Evolutionary conservation across 176 grass and related monocot genomes (phyloP), one percentile per base, ranked within the genome.

Genomic region (Musa troglodytarum): DNA sequence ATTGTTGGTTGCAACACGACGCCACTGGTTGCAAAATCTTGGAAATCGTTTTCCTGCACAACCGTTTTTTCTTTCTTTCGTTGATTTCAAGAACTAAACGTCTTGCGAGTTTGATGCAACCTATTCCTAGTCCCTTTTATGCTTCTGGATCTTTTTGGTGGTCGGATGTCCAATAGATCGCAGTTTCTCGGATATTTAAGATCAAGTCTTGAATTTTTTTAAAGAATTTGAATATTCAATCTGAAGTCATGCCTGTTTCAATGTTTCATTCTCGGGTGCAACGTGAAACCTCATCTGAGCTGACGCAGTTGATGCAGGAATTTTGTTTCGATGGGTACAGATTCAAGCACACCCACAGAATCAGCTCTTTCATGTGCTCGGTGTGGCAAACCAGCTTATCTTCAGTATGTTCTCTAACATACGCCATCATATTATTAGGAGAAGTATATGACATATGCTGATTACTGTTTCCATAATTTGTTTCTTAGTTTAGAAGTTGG

Each of bases 331-430:
- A 99, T 99, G 95, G 85, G 88, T 67, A 96, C 91, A 69, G 86
- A 49, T 15, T 64, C 58, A 25, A 72, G 73, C 52, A 23, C 43
- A 64, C 20, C 20, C 2, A 10, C 82, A 15, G 95, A 94, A 71
- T 78, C 84, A 43, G 81, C 83, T 26, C 49, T 87, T 50, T 71
- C 79, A 65, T 99, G 90, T 81, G 86, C 74, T 81, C 88, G 81
- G 76, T 99, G 95, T 71, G 90, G 90, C 75, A 93, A 98, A 81
- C 94, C 94, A 17, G 94, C 90, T 52, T 62, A 52, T 15, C 86
- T 98, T 15, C 94, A 93, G 90, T 98, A 87, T 61, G 85, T 72
- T 2, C 69, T 50, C 49, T 8, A 51, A 43, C 34, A 43, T 43
- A 43, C 34, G 34, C 34, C 34, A 43, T 43, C 34, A 43, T 43